Evolutionary conservation across 1,284 basidiomycete genomes (phyloP), one percentile per base, ranked within the genome.

Genomic region (Cutaneotrichosporon daszewskae): DNA sequence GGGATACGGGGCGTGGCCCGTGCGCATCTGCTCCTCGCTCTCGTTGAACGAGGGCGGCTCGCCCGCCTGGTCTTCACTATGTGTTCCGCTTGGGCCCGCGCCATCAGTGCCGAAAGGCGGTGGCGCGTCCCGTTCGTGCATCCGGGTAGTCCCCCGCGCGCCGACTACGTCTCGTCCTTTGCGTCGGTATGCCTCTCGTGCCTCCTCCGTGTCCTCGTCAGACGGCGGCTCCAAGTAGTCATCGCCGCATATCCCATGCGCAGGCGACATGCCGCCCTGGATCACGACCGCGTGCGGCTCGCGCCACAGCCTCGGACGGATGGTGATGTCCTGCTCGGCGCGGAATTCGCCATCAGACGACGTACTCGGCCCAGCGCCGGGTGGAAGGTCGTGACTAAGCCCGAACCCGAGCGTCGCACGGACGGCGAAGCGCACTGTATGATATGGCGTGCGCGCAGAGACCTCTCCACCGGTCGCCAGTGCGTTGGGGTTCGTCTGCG

Each of bases 81-180:
- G 39, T 29, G 47, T 44, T 10, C 47, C 47, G 16, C 39, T 45
- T 5, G 47, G 43, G 1, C 38, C 31, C 7, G 29, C 14, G 5
- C 22, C 38, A 14, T 18, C 25, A 20, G 23, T 20, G 46, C 41
- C 64, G 42, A 68, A 69, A 2, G 62, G 60, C 16, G 69, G 69
- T 4, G 67, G 66, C 16, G 33, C 39, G 20, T 45, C 48, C 4
- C 32, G 3, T 7, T 25, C 36, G n/a, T 27, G 25, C 4, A 18
- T 13, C 13, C 46, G 50, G n/a, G 37, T 45, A 17, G 69, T 72
- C 0, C 69, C 69, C 1, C 16, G n/a, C 2, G 49, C 41, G 17
- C 69, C 69, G 10, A 72, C 69, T 1, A 65, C 50, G 48, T 71
- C 69, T 10, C 44, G 47, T 1, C 69, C 69, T 51, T 72, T 72